Percentiles rank a stretch among this genome's conserved stretches.
These are phyloP conservation scores for Leccinum fuscescens DNA, from an alignment of 1,284 basidiomycete genomes.

Conservation along the genomic window DNA sequence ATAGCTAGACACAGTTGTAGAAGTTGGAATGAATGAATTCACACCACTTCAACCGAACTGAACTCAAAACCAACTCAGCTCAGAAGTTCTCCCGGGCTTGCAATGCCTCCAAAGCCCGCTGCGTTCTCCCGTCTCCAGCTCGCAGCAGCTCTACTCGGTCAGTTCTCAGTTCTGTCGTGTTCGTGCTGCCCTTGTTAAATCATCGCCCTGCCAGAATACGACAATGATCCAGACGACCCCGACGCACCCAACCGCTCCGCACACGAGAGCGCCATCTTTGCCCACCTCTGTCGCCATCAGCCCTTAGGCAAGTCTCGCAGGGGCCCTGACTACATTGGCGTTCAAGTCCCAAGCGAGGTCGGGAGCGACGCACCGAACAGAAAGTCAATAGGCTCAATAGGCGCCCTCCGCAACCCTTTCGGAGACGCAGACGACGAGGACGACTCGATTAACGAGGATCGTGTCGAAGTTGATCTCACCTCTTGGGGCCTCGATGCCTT, in stretches of 20 bases:
- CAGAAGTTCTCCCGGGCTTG: background rate
- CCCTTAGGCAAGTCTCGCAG: constrained; percentile 40
- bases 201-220: constrained; percentile 57
- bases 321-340: constrained; percentile 65
- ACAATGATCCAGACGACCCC: constrained; percentile 72
- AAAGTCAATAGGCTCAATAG: constrained; percentile 51
- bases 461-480: constrained; percentile 72
- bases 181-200: background rate
- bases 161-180: constrained; percentile 17
- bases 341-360: constrained; percentile 60
- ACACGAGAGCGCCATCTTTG: constrained; percentile 79
- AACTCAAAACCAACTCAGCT: background rate
- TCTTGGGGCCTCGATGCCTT: constrained; percentile 81
- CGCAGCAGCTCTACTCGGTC: constrained; percentile 76
- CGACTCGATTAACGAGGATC: constrained; percentile 47
- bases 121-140: constrained; percentile 78
- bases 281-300: constrained; percentile 55
- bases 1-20: background rate
- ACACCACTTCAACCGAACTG: constrained; percentile 1
- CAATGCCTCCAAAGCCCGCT: constrained; percentile 40
- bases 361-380: constrained; percentile 51
- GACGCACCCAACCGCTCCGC: constrained; percentile 59
- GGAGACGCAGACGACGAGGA: constrained; percentile 45
- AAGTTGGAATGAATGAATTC: background rate
- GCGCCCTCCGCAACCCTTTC: constrained; percentile 70